Conservation (phyloP, 2,329 filamentous ascomycete genomes). For the Monilinia polystroma region DNA sequence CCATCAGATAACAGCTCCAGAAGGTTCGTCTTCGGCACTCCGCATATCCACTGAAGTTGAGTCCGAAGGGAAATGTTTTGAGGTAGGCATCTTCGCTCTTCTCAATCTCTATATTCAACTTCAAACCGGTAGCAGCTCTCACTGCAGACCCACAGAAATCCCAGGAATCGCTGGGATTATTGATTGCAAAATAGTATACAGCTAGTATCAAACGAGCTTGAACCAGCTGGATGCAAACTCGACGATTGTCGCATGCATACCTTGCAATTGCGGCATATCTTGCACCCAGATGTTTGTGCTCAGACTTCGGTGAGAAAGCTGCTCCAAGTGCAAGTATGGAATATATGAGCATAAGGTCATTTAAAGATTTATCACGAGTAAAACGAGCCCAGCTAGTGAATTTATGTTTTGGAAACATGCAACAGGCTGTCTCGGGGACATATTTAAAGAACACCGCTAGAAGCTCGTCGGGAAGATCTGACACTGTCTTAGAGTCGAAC, state of each 20-base stretch:
- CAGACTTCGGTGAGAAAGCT: slow-evolving; percentile 50
- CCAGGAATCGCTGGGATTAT: slow-evolving; percentile 58
- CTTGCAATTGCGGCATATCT: slow-evolving; percentile 55
- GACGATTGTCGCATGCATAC: slow-evolving; percentile 55
- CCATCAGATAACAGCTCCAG: slow-evolving; percentile 69
- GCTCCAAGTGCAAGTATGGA: slow-evolving; percentile 58
- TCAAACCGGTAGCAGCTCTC: slow-evolving; percentile 57
- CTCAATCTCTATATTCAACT: slow-evolving; percentile 62
- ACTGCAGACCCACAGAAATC: slow-evolving; percentile 64
- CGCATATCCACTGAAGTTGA: slow-evolving; percentile 56
- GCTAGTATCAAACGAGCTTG: slow-evolving; percentile 67
- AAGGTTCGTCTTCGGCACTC: slow-evolving; percentile 70
- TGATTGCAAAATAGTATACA: slow-evolving; percentile 63
- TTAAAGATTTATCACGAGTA: slow-evolving; percentile 47
- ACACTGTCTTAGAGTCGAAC: slow-evolving; percentile 46
- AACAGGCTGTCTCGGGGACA: slow-evolving; percentile 53
- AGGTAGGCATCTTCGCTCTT: slow-evolving; percentile 45
- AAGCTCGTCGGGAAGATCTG: slow-evolving; percentile 51
- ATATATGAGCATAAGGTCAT: slow-evolving; percentile 61
- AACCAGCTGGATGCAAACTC: slow-evolving; percentile 60
- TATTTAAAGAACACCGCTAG: slow-evolving; percentile 57
- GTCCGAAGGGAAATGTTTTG: slow-evolving; percentile 53
- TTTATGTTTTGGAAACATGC: slow-evolving; percentile 54
- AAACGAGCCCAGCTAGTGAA: slow-evolving; percentile 56
- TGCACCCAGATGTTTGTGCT: slow-evolving; percentile 47